phyloP scores from a whole-genome alignment of 805 yeast species.

The Ogataea ganodermae region DNA sequence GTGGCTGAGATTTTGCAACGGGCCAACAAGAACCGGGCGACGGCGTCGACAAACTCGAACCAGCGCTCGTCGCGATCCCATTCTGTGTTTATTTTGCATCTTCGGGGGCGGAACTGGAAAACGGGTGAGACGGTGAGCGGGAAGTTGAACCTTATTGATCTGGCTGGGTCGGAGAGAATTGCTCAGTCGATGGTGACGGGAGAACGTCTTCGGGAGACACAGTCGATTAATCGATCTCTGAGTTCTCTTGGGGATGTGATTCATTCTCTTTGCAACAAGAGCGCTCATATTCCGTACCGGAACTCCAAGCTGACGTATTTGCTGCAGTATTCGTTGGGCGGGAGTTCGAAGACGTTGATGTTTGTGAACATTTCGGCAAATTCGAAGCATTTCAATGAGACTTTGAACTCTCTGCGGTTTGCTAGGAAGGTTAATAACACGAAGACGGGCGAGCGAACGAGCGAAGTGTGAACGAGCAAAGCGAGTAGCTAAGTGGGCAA shows the following conservation, averaged over 20 bases:
- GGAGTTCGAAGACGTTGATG: slow-evolving; percentile 88
- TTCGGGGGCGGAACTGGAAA: slow-evolving; percentile 53
- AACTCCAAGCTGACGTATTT: slow-evolving; percentile 79
- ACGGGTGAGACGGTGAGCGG: slow-evolving; percentile 58
- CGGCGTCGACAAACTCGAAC: slow-evolving; percentile 81
- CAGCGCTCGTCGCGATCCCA: slow-evolving; percentile 91
- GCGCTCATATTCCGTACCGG: slow-evolving; percentile 63
- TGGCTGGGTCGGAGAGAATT: slow-evolving; percentile 93
- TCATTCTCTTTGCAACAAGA: slow-evolving; percentile 32
- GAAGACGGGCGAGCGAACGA: slow-evolving; percentile 20
- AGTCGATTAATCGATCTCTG: slow-evolving; percentile 82
- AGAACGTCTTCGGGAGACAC: slow-evolving; percentile 81
- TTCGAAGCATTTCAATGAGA: slow-evolving; percentile 64
- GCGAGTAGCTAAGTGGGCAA: too few species aligned
- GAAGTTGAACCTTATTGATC: slow-evolving; percentile 75
- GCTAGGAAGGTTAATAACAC: slow-evolving; percentile 81
- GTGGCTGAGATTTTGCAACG: slow-evolving; percentile 51
- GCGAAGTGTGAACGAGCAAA: too few species aligned
- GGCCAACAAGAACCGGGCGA: slow-evolving; percentile 66
- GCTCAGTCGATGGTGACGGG: slow-evolving; percentile 76
- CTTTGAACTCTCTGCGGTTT: slow-evolving; percentile 82
- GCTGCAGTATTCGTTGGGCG: slow-evolving; percentile 80
- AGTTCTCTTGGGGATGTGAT: slow-evolving; percentile 92
- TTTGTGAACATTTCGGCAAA: slow-evolving; percentile 85
- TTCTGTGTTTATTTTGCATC: slow-evolving; percentile 67